Evolutionary conservation across 108 stramenopile species (phyloP).

Genomic region (Cyclotella choctawhatcheeana): DNA sequence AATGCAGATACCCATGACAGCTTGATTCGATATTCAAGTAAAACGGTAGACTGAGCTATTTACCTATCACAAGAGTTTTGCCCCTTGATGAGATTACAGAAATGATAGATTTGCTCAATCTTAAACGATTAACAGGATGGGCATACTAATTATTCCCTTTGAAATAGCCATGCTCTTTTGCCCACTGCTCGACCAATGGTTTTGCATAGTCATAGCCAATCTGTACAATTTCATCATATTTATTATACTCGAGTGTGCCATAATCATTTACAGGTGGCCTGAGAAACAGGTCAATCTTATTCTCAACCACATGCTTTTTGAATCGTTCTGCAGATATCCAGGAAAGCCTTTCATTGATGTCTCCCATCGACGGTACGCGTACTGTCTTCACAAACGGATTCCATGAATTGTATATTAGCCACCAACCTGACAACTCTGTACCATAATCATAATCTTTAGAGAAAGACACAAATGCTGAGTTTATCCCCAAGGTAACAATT

Average conservation of each 20-base stretch:
- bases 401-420: slow-evolving; percentile 52
- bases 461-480: too few relatives aligned
- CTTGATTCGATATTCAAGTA: slow-evolving; percentile 41
- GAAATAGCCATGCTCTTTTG: slow-evolving; percentile 31
- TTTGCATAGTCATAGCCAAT: slow-evolving; percentile 64
- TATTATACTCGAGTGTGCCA: slow-evolving; percentile 60
- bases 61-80: background rate
- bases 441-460: slow-evolving; percentile 71
- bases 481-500: too few relatives aligned
- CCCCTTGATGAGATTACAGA: background rate
- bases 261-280: slow-evolving; percentile 52
- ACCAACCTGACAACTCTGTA: slow-evolving; percentile 51
- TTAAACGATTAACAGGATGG: too few relatives aligned
- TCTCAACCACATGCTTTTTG: slow-evolving; percentile 28
- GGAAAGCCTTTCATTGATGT: slow-evolving; percentile 48
- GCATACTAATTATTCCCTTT: background rate
- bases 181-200: slow-evolving; percentile 53
- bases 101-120: too few relatives aligned
- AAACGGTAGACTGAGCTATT: background rate
- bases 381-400: slow-evolving; percentile 67
- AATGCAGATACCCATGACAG: slow-evolving; percentile 39
- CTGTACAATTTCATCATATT: slow-evolving; percentile 59
- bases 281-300: slow-evolving; percentile 47
- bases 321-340: slow-evolving; percentile 63
- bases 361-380: slow-evolving; percentile 60